Percentiles rank a stretch among this genome's conserved stretches.
Evolutionary conservation across 2,329 filamentous ascomycete species (phyloP).

Genomic region (Beauveria varroae): DNA sequence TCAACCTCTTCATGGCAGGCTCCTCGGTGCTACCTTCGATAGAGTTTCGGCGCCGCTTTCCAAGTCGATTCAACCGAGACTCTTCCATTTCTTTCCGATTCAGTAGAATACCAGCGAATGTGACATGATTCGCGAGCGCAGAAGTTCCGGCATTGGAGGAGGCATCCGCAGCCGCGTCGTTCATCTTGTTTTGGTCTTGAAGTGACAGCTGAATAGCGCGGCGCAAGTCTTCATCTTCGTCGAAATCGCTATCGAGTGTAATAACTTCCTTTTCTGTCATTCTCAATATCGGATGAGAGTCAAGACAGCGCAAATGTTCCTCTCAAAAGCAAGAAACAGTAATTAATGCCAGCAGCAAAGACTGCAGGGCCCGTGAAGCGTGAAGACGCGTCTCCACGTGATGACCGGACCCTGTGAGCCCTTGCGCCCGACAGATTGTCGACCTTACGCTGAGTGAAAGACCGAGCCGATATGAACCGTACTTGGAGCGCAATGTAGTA

Average conservation of each 20-base stretch:
- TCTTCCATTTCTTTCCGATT: conserved; percentile 80
- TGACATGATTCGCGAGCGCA: background rate
- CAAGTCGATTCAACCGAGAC: conserved; percentile 65
- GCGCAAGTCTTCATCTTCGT: conserved; percentile 53
- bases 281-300: background rate
- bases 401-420: background rate
- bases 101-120: conserved; percentile 43
- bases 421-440: background rate
- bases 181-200: conserved; percentile 18
- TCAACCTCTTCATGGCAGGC: background rate
- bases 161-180: conserved; percentile 1
- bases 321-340: background rate
- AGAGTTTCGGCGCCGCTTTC: conserved; percentile 39
- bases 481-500: no score
- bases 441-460: background rate
- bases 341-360: background rate
- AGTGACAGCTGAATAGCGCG: conserved; percentile 55
- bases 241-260: conserved; percentile 26
- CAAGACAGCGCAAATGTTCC: background rate
- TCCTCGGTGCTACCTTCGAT: background rate
- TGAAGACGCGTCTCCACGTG: conserved; percentile 2
- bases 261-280: conserved; percentile 20
- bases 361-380: background rate
- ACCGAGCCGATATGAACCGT: background rate
- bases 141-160: background rate